Percentiles rank a stretch among this genome's conserved stretches.
phyloP scores from a whole-genome alignment of 1,284 basidiomycete genomes.

The Neotropicomus parvogracilis region DNA sequence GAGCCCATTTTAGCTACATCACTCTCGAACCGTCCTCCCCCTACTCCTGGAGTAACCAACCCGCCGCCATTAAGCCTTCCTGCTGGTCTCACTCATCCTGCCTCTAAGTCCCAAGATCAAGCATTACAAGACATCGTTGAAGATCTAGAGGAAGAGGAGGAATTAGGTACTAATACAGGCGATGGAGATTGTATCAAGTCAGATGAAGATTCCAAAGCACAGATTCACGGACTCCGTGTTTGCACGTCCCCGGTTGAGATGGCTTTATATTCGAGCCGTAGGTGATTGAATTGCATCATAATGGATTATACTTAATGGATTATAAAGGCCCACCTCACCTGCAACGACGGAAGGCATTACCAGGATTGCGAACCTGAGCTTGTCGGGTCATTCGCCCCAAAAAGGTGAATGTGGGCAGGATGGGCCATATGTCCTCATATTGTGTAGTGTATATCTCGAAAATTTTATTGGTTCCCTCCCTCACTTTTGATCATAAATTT shows the following conservation, averaged over 20 bases:
- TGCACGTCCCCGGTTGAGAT: constrained; percentile 47
- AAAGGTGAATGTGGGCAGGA: too few species aligned
- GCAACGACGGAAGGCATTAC: too few species aligned
- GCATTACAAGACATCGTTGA: constrained; percentile 54
- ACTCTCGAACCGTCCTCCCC: constrained; percentile 35
- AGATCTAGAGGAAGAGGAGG: constrained; percentile 44
- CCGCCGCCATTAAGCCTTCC: constrained; percentile 41
- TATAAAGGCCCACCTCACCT: too few species aligned
- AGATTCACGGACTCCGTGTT: constrained; percentile 61
- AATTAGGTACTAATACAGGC: constrained; percentile 10
- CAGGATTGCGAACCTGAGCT: too few species aligned
- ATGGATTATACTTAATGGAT: too few species aligned
- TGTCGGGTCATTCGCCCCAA: too few species aligned
- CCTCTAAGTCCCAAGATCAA: constrained; percentile 28
- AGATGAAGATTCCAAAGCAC: constrained; percentile 29
- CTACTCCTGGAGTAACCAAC: constrained; percentile 22
- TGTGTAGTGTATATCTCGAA: too few species aligned
- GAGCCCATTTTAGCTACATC: constrained; percentile 32
- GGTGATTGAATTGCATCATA: too few species aligned
- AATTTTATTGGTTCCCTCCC: too few species aligned
- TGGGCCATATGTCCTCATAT: too few species aligned
- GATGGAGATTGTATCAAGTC: constrained; percentile 4
- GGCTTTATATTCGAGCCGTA: too few species aligned
- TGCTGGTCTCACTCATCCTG: constrained; percentile 28
- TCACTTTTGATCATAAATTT: too few species aligned